These are phyloP conservation scores for Populus alba DNA, from an alignment of 345 rosid genomes.

Conservation along the genomic window DNA sequence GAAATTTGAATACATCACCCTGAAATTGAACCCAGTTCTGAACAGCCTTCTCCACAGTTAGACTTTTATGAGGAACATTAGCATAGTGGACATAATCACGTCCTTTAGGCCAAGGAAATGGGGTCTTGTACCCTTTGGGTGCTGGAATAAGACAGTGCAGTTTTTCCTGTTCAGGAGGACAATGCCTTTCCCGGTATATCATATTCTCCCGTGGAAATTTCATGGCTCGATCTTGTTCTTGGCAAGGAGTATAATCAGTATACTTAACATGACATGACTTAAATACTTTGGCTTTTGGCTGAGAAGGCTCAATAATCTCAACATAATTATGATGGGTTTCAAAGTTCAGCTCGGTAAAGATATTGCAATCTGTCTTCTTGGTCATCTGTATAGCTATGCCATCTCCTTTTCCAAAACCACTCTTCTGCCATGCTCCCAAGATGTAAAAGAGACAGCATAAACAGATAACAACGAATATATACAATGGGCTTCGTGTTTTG, in stretches of 20 bases:
- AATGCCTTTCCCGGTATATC: constrained; percentile 94
- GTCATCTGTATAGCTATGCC: constrained; percentile 63
- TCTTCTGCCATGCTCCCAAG: constrained; percentile 93
- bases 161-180: constrained; percentile 79
- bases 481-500: constrained; percentile 57
- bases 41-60: constrained; percentile 83
- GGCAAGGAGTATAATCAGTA: constrained; percentile 93
- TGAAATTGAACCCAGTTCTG: constrained; percentile 95
- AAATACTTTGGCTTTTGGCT: constrained; percentile 52
- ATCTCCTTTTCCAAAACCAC: constrained; percentile 93
- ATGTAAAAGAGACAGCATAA: constrained; percentile 87
- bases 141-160: constrained; percentile 86
- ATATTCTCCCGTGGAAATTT: constrained; percentile 85
- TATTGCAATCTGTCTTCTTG: constrained; percentile 61
- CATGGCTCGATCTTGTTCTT: constrained; percentile 93
- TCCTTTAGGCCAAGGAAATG: constrained; percentile 95
- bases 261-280: constrained; percentile 72
- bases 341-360: constrained; percentile 59
- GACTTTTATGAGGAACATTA: constrained; percentile 85
- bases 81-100: constrained; percentile 88
- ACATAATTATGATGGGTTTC: constrained; percentile 73
- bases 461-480: constrained; percentile 66
- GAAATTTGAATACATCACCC: constrained; percentile 89
- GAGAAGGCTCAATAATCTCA: constrained; percentile 46
- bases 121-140: constrained; percentile 83